A percentile compares a stretch with the other conserved stretches of the same genome.
phyloP scores from a whole-genome alignment of 768 basidiomycete species.

The Leccinellum rugosiceps region DNA sequence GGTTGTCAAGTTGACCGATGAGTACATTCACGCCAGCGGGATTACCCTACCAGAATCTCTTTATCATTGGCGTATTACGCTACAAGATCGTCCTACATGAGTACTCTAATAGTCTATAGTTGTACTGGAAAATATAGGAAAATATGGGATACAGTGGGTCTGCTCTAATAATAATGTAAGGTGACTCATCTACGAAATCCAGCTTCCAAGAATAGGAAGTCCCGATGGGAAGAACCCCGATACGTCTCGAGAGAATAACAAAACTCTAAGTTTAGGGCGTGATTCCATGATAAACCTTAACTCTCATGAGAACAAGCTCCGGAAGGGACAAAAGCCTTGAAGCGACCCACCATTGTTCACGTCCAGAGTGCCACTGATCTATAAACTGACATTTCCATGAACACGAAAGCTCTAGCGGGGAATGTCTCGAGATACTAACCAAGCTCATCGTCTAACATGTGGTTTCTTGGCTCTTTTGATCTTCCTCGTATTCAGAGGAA shows the following conservation, averaged over 20 bases:
- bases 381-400: slow-evolving; percentile 1
- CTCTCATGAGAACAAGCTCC: slow-evolving; percentile 3
- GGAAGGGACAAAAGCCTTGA: not conserved
- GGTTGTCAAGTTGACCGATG: not conserved
- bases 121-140: not conserved
- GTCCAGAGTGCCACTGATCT: not conserved
- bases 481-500: not conserved
- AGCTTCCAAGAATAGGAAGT: slow-evolving; percentile 3
- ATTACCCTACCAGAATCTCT: not conserved
- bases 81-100: not conserved
- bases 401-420: not conserved
- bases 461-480: not conserved
- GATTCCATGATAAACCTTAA: not conserved
- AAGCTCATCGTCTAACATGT: not conserved
- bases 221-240: not conserved
- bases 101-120: not conserved
- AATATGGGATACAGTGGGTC: not conserved
- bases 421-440: slow-evolving; percentile 5
- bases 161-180: not conserved
- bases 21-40: not conserved
- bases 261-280: not conserved
- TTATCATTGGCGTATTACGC: not conserved
- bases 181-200: not conserved
- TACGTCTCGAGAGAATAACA: slow-evolving; percentile 2
- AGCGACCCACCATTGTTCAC: not conserved